These are phyloP conservation scores for Ustilaginoidea virens DNA, from an alignment of 2,329 filamentous ascomycete genomes.

Conservation along the genomic window DNA sequence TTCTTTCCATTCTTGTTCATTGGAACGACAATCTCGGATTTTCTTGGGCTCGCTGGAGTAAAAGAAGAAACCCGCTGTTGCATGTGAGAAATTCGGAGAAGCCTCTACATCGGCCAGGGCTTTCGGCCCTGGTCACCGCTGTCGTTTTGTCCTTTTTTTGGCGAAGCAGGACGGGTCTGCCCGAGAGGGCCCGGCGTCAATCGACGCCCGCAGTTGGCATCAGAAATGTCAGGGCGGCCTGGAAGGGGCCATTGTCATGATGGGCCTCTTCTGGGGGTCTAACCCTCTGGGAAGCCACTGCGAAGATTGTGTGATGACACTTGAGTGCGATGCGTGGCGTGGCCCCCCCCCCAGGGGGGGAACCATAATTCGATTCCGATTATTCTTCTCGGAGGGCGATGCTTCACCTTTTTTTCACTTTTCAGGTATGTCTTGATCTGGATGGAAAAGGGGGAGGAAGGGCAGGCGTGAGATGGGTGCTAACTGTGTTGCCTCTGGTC, in stretches of 20 bases:
- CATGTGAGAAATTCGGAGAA: constrained; percentile 13
- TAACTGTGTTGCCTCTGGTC: constrained; percentile 4
- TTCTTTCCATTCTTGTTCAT: not conserved
- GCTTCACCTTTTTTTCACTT: constrained; percentile 9
- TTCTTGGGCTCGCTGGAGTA: too few relatives aligned
- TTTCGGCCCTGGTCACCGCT: constrained; percentile 5
- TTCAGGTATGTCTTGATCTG: constrained; percentile 6
- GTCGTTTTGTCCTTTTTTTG: constrained; percentile 5
- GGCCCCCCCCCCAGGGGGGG: too few relatives aligned
- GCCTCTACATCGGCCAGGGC: constrained; percentile 6
- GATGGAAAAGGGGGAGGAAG: not conserved
- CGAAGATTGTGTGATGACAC: constrained; percentile 11
- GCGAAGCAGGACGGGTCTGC: constrained; percentile 10
- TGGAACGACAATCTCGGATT: not conserved
- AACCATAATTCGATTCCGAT: constrained; percentile 12
- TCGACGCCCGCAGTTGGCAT: constrained; percentile 10
- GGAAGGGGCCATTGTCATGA: not conserved
- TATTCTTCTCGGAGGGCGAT: constrained; percentile 11
- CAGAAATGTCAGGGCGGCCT: constrained; percentile 9
- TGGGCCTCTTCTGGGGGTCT: not conserved
- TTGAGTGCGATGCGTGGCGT: constrained; percentile 12
- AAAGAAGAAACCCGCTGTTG: too few relatives aligned
- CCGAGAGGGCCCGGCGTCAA: constrained; percentile 10
- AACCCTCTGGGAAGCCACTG: constrained; percentile 10
- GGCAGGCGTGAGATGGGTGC: constrained; percentile 1